A percentile compares a stretch with the other conserved stretches of the same genome.
These are phyloP conservation scores for Aristolochia contorta DNA, from an alignment of 164 flowering plant genomes.

Conservation along the genomic window DNA sequence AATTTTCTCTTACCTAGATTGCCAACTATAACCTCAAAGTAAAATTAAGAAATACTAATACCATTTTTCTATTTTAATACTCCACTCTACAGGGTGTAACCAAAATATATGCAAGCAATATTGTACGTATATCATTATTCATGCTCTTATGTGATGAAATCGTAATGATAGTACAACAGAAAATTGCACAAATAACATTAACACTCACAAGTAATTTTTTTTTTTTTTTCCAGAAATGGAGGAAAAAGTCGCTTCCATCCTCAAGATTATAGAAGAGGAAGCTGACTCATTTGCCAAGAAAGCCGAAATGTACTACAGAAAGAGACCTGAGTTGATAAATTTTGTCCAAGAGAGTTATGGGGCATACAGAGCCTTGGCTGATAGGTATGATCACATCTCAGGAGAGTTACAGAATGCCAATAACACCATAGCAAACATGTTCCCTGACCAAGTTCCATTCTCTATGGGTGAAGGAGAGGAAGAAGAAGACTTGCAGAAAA, in stretches of 20 bases:
- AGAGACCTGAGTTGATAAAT: constrained; percentile 11
- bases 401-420: constrained; percentile 5
- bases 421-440: constrained; percentile 60
- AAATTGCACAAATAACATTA: too few relatives aligned
- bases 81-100: too few relatives aligned
- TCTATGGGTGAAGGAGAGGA: constrained; percentile 27
- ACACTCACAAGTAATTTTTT: background rate
- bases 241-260: constrained; percentile 10
- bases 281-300: constrained; percentile 19
- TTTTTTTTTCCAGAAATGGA: constrained; percentile 10
- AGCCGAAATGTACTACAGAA: constrained; percentile 17
- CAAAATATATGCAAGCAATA: too few relatives aligned
- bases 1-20: too few relatives aligned
- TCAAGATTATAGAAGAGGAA: constrained; percentile 16
- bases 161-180: too few relatives aligned
- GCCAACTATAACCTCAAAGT: too few relatives aligned
- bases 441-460: constrained; percentile 56
- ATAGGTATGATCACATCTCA: constrained; percentile 9
- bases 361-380: constrained; percentile 11
- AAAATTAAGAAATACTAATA: too few relatives aligned
- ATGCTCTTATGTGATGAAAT: too few relatives aligned
- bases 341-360: constrained; percentile 10
- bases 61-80: too few relatives aligned
- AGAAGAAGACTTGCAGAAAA: too few relatives aligned
- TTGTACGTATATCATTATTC: too few relatives aligned